Conservation (phyloP, 371 early-diverging fungal genomes). For the Apophysomyces trapeziformis region DNA sequence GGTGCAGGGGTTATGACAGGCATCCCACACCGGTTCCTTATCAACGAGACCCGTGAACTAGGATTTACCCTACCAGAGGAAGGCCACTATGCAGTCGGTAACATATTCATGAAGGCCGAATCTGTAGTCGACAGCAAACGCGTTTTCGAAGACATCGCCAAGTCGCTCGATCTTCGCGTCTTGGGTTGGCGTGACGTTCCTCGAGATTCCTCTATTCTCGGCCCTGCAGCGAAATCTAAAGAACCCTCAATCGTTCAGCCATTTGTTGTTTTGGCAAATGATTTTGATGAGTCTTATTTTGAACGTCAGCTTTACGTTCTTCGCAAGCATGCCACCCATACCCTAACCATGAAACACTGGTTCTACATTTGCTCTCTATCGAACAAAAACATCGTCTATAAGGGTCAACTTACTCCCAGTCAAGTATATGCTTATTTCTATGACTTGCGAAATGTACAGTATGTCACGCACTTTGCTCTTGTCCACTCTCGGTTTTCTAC, state of each 20-base stretch:
- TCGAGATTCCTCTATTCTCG: slow-evolving; percentile 83
- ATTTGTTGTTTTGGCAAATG: slow-evolving; percentile 69
- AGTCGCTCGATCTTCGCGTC: slow-evolving; percentile 70
- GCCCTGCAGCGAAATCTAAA: slow-evolving; percentile 84
- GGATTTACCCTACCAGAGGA: slow-evolving; percentile 70
- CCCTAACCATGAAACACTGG: slow-evolving; percentile 80
- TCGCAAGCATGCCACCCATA: slow-evolving; percentile 88
- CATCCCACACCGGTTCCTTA: slow-evolving; percentile 90
- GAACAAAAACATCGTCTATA: slow-evolving; percentile 92
- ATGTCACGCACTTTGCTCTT: slow-evolving; percentile 89
- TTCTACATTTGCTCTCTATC: slow-evolving; percentile 96
- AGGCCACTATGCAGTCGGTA: slow-evolving; percentile 94
- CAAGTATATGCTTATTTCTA: slow-evolving; percentile 92
- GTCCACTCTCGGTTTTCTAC: slow-evolving; percentile 99
- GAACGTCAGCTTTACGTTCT: slow-evolving; percentile 88
- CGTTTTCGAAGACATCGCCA: slow-evolving; percentile 79
- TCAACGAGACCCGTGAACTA: slow-evolving; percentile 62
- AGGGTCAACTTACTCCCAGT: slow-evolving; percentile 93
- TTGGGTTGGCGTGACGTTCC: slow-evolving; percentile 94
- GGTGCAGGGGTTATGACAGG: slow-evolving; percentile 93
- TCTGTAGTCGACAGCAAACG: slow-evolving; percentile 68
- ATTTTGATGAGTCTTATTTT: slow-evolving; percentile 76
- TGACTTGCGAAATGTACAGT: slow-evolving; percentile 84
- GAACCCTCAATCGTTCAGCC: slow-evolving; percentile 96
- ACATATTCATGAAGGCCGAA: slow-evolving; percentile 80